Conservation (phyloP, 805 yeast genomes). For the Metschnikowia kofuensis region DNA sequence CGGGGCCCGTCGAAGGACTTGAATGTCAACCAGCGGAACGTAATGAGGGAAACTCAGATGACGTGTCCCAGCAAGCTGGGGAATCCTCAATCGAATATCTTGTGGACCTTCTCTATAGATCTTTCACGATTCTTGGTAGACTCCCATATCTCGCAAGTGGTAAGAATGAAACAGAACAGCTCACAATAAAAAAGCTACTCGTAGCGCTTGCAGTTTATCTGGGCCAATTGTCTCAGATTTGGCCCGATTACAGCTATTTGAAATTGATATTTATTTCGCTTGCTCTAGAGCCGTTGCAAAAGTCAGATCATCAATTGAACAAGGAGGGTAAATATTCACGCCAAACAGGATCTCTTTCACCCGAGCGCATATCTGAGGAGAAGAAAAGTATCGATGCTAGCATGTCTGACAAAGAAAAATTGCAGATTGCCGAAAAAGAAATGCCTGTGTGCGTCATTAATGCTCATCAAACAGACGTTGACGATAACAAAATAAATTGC, state of each 20-base stretch:
- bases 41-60: background rate
- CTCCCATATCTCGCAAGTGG: conserved; percentile 43
- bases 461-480: conserved; percentile 1
- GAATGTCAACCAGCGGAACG: background rate
- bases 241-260: conserved; percentile 38
- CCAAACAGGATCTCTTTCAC: background rate
- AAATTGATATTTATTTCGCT: conserved; percentile 50
- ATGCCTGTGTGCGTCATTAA: background rate
- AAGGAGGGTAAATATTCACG: too few species aligned
- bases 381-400: background rate
- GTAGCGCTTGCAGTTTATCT: conserved; percentile 35
- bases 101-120: conserved; percentile 32
- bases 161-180: conserved; percentile 11
- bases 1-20: too few species aligned
- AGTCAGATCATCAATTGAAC: too few species aligned
- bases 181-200: conserved; percentile 35
- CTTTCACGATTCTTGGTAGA: conserved; percentile 42
- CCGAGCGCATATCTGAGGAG: background rate
- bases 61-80: background rate
- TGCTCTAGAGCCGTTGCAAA: conserved; percentile 5
- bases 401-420: background rate
- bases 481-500: conserved; percentile 2
- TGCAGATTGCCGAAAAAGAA: conserved; percentile 6
- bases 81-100: background rate
- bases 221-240: conserved; percentile 37